Percentiles rank a stretch among this genome's conserved stretches.
Conservation (phyloP, 768 basidiomycete genomes). For the Suillus bovinus region DNA sequence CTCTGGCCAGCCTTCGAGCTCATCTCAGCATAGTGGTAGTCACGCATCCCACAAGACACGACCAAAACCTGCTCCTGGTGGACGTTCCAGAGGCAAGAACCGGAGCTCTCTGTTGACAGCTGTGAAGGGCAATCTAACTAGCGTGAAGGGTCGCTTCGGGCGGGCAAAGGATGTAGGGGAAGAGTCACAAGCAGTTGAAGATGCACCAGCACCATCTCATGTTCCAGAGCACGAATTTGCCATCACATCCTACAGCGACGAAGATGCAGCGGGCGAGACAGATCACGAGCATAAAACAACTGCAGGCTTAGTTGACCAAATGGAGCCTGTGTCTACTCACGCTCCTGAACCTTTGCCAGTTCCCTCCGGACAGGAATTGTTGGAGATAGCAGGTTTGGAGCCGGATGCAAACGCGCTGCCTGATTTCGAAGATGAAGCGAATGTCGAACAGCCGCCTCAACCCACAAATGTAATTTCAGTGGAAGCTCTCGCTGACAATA, state of each 20-base stretch:
- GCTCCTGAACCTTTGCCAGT: conserved; percentile 10
- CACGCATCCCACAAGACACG: conserved; percentile 15
- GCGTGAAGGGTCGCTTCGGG: conserved; percentile 46
- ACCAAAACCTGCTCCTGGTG: conserved; percentile 50
- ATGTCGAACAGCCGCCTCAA: conserved; percentile 14
- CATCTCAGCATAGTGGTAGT: conserved; percentile 15
- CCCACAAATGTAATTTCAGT: conserved; percentile 5
- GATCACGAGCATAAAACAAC: conserved; percentile 10
- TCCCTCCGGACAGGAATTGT: conserved; percentile 46
- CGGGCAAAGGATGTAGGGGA: conserved; percentile 17
- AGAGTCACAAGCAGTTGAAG: conserved; percentile 23
- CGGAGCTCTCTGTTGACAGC: conserved; percentile 56
- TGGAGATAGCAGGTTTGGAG: conserved; percentile 51
- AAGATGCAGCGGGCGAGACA: conserved; percentile 14
- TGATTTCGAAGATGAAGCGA: conserved; percentile 56
- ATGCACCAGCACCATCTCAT: conserved; percentile 3
- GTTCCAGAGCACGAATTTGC: conserved; percentile 11
- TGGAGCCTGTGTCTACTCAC: neutral
- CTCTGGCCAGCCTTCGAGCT: conserved; percentile 17
- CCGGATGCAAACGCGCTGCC: conserved; percentile 43
- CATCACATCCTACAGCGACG: conserved; percentile 23
- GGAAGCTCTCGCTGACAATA: conserved; percentile 15
- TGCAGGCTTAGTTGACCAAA: conserved; percentile 5
- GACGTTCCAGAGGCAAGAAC: conserved; percentile 40
- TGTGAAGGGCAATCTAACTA: conserved; percentile 52